phyloP scores from a whole-genome alignment of 257 asterid genomes.

The Penstemon barbatus region DNA sequence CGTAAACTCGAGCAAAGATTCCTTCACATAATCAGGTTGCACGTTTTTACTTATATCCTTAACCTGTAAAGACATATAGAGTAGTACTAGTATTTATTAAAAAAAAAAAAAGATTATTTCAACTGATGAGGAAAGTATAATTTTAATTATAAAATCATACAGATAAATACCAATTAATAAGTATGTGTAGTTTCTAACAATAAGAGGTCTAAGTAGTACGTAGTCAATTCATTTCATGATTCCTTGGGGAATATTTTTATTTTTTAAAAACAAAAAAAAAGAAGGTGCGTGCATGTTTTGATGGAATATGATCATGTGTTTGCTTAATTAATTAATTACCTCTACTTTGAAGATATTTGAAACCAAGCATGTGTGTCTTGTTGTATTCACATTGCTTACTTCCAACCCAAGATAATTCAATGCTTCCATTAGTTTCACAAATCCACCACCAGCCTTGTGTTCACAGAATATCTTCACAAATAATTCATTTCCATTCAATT shows the following conservation, averaged over 20 bases:
- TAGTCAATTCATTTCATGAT: background rate
- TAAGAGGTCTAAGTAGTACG: no score
- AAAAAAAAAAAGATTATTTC: background rate
- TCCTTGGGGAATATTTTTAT: background rate
- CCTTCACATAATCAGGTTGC: conserved; percentile 56
- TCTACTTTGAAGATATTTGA: conserved; percentile 63
- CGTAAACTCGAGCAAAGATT: conserved; percentile 53
- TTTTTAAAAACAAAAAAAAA: background rate
- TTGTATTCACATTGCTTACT: conserved; percentile 53
- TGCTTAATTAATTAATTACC: conserved; percentile 30
- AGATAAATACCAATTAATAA: no score
- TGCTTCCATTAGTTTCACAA: conserved; percentile 58
- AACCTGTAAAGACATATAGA: conserved; percentile 33
- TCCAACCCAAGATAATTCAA: conserved; percentile 53
- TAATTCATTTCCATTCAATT: conserved; percentile 57
- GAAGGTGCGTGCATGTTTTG: no score
- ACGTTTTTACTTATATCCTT: conserved; percentile 45
- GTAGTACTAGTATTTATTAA: no score
- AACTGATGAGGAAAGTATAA: background rate
- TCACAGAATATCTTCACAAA: conserved; percentile 58
- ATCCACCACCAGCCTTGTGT: conserved; percentile 61
- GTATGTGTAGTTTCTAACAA: no score
- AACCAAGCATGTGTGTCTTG: conserved; percentile 55
- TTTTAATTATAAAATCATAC: no score
- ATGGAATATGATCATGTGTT: background rate